phyloP scores from a whole-genome alignment of 352 stramenopile genomes.

The Salisapilia sapeloensis region DNA sequence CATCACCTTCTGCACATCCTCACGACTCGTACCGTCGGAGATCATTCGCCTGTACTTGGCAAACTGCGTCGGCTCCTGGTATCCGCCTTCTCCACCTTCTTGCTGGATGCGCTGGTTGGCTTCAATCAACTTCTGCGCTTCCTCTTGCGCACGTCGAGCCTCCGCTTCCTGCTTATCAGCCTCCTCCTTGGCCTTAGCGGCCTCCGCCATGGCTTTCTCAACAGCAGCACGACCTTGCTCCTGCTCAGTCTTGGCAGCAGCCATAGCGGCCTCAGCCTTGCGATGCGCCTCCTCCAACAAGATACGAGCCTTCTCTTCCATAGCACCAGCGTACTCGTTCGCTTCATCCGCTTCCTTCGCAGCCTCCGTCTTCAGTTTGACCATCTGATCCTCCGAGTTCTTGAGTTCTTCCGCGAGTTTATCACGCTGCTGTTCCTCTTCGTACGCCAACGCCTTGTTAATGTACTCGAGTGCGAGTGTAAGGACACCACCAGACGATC shows the following conservation, averaged over 20 bases:
- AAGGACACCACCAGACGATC: constrained; percentile 55
- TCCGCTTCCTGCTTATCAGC: constrained; percentile 66
- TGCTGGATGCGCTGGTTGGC: constrained; percentile 73
- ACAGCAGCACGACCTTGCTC: constrained; percentile 69
- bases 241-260: constrained; percentile 58
- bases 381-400: constrained; percentile 70
- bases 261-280: constrained; percentile 72
- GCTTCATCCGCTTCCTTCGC: constrained; percentile 71
- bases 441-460: constrained; percentile 66
- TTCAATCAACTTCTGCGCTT: constrained; percentile 71
- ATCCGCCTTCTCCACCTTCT: constrained; percentile 13
- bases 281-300: constrained; percentile 57
- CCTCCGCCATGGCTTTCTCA: constrained; percentile 72
- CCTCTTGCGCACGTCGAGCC: constrained; percentile 50
- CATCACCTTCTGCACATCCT: constrained; percentile 64
- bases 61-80: constrained; percentile 34
- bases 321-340: constrained; percentile 36
- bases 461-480: constrained; percentile 69
- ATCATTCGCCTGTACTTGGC: constrained; percentile 49
- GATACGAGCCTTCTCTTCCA: constrained; percentile 59
- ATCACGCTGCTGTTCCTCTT: constrained; percentile 47
- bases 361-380: constrained; percentile 65
- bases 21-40: constrained; percentile 41
- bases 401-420: constrained; percentile 46
- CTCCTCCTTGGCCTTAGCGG: constrained; percentile 55